Evolutionary conservation across 306 rosid species (phyloP), one percentile per base, ranked within the genome.

Genomic region (Luffa aegyptiaca): DNA sequence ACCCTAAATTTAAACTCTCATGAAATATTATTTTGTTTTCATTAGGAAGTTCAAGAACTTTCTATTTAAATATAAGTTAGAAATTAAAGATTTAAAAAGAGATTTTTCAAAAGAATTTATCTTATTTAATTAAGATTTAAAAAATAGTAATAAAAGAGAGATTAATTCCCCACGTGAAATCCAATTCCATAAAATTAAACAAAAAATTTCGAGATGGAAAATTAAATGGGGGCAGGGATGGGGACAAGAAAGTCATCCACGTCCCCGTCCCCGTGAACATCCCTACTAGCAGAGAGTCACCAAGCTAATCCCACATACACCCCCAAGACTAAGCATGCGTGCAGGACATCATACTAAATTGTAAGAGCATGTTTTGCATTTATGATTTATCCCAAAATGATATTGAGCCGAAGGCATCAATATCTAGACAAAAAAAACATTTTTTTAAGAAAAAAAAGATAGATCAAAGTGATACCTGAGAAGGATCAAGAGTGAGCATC

Each of bases 401-500:
- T 45, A 78, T 76, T 76, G 51, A 55, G 46, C 10, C 5, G 17
- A 36, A 33, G 20, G 26, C 8, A 7, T 71, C 44, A 72, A 46
- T n/a, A 71, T 78, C 68, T 13, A 49, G 33, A 45, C 2, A 33
- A 46, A 26, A 79, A 20, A 3, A 21, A 26, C 0, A 46, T 26
- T 26, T 26, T 26, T 13, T 51, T 14, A 10, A 49, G 17, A 21
- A 26, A 41, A 0, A 44, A 21, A 9, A 18, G 12, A 63, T 21
- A 41, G 10, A 79, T 49, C 61, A 26, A 52, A 53, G 46, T n/a
- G 51, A 46, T 80, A 87, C 90, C 88, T 87, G 90, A 78, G 88
- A 82, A 44, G 90, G 90, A 80, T 87, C 90, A 7, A 87, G 90
- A 8, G 80, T 87, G 56, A 87, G 78, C 90, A 87, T 87, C 71